phyloP scores from a whole-genome alignment of 1,284 basidiomycete species.

The Puccinia brachypodii region DNA sequence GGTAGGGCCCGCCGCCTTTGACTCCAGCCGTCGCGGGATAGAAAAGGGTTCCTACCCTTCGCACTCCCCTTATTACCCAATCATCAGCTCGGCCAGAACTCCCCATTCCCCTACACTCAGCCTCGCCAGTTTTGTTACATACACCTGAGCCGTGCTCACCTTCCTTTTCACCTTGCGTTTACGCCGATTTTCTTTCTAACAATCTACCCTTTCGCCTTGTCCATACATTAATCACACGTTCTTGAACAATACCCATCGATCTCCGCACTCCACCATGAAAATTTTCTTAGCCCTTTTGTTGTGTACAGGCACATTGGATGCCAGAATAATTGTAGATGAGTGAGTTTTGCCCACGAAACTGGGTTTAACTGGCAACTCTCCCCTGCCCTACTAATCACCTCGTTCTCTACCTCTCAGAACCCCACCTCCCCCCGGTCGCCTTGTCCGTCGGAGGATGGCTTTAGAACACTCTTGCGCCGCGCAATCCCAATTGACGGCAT shows the following conservation, averaged over 20 bases:
- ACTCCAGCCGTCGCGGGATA: no score
- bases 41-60: no score
- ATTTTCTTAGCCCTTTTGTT: not conserved
- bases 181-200: not conserved
- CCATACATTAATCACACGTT: not conserved
- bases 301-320: not conserved
- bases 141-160: constrained; percentile 2
- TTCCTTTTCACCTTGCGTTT: not conserved
- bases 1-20: no score
- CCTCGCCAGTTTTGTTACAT: not conserved
- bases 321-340: not conserved
- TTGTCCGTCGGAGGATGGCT: constrained; percentile 10
- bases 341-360: not conserved
- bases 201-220: not conserved
- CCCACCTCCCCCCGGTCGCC: not conserved
- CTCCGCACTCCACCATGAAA: not conserved
- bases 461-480: not conserved
- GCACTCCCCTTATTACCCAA: no score
- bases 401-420: not conserved
- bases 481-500: not conserved
- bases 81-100: not conserved
- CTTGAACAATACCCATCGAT: not conserved
- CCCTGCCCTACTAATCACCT: not conserved
- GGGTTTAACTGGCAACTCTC: not conserved
- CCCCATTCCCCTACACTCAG: no score